Base-by-base conservation (phyloP, 306 rosid species). In the Quercus gilva region DNA sequence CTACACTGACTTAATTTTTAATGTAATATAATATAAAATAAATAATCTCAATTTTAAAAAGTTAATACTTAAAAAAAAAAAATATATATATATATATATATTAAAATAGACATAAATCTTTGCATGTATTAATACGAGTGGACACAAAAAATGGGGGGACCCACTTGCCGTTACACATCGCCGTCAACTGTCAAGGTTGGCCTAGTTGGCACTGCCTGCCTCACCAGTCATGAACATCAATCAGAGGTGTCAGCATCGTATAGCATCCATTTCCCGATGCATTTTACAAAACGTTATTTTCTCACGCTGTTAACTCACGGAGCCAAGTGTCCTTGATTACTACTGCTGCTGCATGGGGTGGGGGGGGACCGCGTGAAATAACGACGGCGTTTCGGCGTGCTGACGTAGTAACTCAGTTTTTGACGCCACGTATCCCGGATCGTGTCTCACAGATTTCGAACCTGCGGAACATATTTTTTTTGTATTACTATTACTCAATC, bases 341-440 rank as follows among this genome's bases (percentile, higher is more conserved):
- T 28, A 14, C 17, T 49, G 4, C 4, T 15, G 3, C 9, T 26
- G 80, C 73, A 83, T 83, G 81, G 20, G 75, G 45, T 29, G 33
- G 84, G 15, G 14, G 14, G 76, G 15, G 5, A 49, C 17, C 53
- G 77, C 71, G 11, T 41, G 11, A 41, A 41, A 5, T 1, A 33
- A 85, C 91, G 85, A 77, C 84, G 78, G 73, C 83, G 91, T 84
- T 41, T 19, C 6, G 63, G 74, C 72, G 75, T 41, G 75, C 72
- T 83, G 68, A 74, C 77, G 81, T 43, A 21, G 79, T 45, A 28
- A 35, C 76, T 69, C 77, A 37, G 67, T 18, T 58, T 49, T 67
- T 75, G 73, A 53, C 57, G 57, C 94, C 97, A 85, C 85, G 75
- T 59, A 69, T 85, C 76, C 74, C 78, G 91, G 92, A 82, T 90